phyloP scores from a whole-genome alignment of 163 green algal genomes.

The Volvox carteri region DNA sequence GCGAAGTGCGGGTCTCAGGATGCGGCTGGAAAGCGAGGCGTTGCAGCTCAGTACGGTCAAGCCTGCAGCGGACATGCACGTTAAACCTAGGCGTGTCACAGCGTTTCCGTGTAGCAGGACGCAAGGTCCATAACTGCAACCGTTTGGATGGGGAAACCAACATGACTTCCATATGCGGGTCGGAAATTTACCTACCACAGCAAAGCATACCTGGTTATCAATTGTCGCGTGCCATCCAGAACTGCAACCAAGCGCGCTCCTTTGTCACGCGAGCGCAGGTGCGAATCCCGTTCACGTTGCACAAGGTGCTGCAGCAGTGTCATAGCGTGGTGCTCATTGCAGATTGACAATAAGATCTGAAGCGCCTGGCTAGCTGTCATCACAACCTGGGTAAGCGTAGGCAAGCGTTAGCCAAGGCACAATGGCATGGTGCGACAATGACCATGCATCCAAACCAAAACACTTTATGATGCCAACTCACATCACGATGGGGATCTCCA shows the following conservation, averaged over 20 bases:
- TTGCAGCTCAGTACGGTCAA: constrained; percentile 7
- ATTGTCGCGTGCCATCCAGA: constrained; percentile 18
- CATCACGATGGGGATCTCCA: constrained; percentile 15
- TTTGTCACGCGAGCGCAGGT: constrained; percentile 15
- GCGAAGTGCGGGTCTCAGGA: not conserved
- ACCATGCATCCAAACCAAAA: no score
- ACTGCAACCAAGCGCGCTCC: constrained; percentile 42
- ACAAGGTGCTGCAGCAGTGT: constrained; percentile 26
- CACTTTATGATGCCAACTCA: no score
- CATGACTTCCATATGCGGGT: no score
- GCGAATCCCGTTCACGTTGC: constrained; percentile 37
- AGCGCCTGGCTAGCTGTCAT: constrained; percentile 16
- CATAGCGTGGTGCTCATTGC: constrained; percentile 2
- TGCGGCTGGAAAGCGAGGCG: constrained; percentile 9
- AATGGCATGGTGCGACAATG: no score
- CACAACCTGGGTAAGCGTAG: constrained; percentile 25
- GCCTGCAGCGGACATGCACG: constrained; percentile 11
- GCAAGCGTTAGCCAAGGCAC: no score
- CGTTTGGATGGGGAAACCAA: no score
- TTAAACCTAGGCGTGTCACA: no score
- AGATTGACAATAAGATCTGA: not conserved
- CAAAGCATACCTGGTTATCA: constrained; percentile 31
- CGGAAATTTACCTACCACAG: no score
- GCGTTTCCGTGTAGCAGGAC: no score
- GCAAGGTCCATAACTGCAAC: no score